A percentile compares a stretch with the other conserved stretches of the same genome.
Evolutionary conservation across 2,329 filamentous ascomycete species (phyloP).

Genomic region (Blastomyces emzantsi): DNA sequence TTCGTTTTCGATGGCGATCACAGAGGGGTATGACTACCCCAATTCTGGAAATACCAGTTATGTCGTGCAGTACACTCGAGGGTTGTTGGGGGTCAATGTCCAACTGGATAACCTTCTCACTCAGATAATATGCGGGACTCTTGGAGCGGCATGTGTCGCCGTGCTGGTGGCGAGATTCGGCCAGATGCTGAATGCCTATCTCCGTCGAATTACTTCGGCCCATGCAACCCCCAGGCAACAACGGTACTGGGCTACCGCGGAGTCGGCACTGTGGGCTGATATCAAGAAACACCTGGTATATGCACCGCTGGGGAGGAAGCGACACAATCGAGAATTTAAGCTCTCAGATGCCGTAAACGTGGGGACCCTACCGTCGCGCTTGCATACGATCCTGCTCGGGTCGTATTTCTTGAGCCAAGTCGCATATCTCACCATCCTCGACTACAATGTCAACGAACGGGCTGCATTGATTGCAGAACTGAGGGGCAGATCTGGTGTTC

Average conservation of each 20-base stretch:
- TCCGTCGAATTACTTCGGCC: constrained; percentile 37
- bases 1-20: constrained; percentile 4
- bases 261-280: constrained; percentile 33
- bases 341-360: constrained; percentile 59
- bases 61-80: constrained; percentile 34
- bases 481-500: constrained; percentile 72
- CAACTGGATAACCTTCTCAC: constrained; percentile 33
- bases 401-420: constrained; percentile 65
- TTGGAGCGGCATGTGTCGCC: constrained; percentile 28
- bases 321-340: constrained; percentile 68
- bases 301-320: constrained; percentile 62
- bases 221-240: constrained; percentile 32
- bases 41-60: constrained; percentile 29
- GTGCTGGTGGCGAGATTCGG: constrained; percentile 35
- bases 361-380: constrained; percentile 69
- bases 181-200: constrained; percentile 37
- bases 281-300: constrained; percentile 42
- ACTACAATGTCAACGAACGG: constrained; percentile 36
- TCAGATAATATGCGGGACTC: constrained; percentile 32
- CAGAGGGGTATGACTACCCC: neutral
- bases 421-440: constrained; percentile 54
- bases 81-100: constrained; percentile 32
- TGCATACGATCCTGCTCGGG: constrained; percentile 61
- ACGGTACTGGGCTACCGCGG: constrained; percentile 39
- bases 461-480: constrained; percentile 65